A percentile compares a stretch with the other conserved stretches of the same genome.
Conservation (phyloP, 73 alveolate genomes). For the Paraurostyla sp. region DNA sequence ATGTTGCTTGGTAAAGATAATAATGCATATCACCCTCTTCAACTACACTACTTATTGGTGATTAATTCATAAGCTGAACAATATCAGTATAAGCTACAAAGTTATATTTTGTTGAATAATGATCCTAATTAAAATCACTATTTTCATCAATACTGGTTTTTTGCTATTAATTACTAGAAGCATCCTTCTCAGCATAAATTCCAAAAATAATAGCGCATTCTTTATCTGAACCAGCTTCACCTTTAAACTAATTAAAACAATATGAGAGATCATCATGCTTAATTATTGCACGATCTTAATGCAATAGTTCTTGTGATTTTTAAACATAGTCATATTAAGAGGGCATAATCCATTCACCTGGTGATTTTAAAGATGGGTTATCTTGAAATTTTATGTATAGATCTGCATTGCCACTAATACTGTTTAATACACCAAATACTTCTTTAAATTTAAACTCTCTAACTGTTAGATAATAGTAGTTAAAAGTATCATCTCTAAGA, state of each 20-base stretch:
- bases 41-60: constrained; percentile 21
- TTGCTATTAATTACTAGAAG: neutral
- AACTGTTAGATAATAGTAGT: constrained; percentile 26
- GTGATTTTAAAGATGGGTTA: neutral
- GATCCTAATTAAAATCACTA: neutral
- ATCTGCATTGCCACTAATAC: constrained; percentile 43
- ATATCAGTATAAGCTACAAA: constrained; percentile 26
- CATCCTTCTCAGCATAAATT: neutral
- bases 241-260: neutral
- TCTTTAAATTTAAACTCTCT: neutral
- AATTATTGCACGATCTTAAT: constrained; percentile 4
- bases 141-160: neutral
- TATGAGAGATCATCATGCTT: neutral
- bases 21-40: constrained; percentile 29
- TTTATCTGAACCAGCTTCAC: neutral
- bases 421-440: constrained; percentile 22
- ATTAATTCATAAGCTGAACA: neutral
- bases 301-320: neutral
- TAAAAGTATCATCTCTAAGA: constrained; percentile 9
- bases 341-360: constrained; percentile 5
- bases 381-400: neutral
- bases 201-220: constrained; percentile 47
- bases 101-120: constrained; percentile 6
- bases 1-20: neutral
- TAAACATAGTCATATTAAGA: neutral